phyloP scores from a whole-genome alignment of 768 basidiomycete species.

The Mycena olivaceomarginata region DNA sequence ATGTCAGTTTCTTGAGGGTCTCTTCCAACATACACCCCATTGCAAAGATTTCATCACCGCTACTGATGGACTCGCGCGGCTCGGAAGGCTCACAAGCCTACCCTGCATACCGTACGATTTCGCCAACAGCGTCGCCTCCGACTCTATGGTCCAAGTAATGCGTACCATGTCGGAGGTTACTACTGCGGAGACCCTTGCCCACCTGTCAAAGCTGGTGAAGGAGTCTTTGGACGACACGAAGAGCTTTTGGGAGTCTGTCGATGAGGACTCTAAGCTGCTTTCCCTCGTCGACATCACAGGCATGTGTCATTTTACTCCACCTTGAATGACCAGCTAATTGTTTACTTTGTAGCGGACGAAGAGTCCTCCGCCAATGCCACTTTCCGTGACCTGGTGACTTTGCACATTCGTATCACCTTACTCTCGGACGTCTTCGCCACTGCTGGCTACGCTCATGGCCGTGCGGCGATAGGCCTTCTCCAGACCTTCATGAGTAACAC shows the following conservation, averaged over 20 bases:
- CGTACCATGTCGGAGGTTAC: constrained; percentile 92
- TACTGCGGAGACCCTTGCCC: constrained; percentile 83
- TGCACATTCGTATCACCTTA: constrained; percentile 88
- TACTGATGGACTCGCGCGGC: constrained; percentile 81
- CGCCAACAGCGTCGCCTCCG: constrained; percentile 88
- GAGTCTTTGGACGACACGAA: constrained; percentile 81
- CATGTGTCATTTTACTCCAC: constrained; percentile 49
- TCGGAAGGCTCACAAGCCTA: constrained; percentile 87
- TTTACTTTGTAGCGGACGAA: constrained; percentile 62
- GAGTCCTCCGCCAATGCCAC: constrained; percentile 71
- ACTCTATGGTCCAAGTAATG: constrained; percentile 92
- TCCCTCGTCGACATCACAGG: constrained; percentile 74
- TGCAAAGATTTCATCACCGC: constrained; percentile 91
- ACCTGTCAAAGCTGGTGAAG: constrained; percentile 82
- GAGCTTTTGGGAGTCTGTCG: constrained; percentile 78
- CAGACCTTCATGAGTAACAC: constrained; percentile 83
- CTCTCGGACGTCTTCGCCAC: constrained; percentile 93
- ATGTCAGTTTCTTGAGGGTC: constrained; percentile 91
- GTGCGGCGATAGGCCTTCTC: constrained; percentile 84
- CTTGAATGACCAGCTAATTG: constrained; percentile 10
- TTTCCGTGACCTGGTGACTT: constrained; percentile 84
- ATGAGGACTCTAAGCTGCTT: constrained; percentile 78
- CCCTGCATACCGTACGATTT: constrained; percentile 95
- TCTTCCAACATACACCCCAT: constrained; percentile 94
- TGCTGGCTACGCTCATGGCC: constrained; percentile 87